Conservation (phyloP, 2,329 filamentous ascomycete species). For the Phaeosphaeria sp. region DNA sequence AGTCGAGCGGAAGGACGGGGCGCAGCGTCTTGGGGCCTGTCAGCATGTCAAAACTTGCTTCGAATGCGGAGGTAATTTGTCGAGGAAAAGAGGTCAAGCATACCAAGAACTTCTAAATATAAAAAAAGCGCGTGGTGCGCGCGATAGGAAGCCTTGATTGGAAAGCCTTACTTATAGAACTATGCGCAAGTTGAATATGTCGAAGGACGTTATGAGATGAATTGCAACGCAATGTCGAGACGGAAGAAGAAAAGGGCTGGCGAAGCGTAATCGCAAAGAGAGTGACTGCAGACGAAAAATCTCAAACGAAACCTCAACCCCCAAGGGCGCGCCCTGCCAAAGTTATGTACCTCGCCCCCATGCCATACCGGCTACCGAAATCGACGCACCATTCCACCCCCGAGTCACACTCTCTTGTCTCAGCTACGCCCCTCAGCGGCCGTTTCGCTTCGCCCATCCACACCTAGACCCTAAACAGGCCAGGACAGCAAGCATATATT, state of each 20-base stretch:
- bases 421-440: slow-evolving; percentile 8
- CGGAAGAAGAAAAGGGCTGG: neutral
- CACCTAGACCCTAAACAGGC: slow-evolving; percentile 4
- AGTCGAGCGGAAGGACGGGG: slow-evolving; percentile 5
- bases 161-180: neutral
- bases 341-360: slow-evolving; percentile 2
- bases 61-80: neutral
- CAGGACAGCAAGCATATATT: slow-evolving; percentile 4
- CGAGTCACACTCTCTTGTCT: slow-evolving; percentile 7
- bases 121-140: neutral
- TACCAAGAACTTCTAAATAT: neutral
- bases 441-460: slow-evolving; percentile 7
- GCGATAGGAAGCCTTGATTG: neutral
- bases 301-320: neutral
- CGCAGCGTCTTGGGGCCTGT: neutral
- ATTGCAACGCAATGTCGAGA: neutral
- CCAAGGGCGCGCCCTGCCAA: neutral
- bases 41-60: neutral
- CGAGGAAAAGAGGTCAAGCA: neutral
- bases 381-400: neutral
- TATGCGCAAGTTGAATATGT: neutral
- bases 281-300: neutral
- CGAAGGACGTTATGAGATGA: neutral
- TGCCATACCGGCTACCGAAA: neutral
- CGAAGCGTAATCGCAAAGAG: neutral